phyloP scores from a whole-genome alignment of 257 asterid genomes.

The Forsythia viridissima region DNA sequence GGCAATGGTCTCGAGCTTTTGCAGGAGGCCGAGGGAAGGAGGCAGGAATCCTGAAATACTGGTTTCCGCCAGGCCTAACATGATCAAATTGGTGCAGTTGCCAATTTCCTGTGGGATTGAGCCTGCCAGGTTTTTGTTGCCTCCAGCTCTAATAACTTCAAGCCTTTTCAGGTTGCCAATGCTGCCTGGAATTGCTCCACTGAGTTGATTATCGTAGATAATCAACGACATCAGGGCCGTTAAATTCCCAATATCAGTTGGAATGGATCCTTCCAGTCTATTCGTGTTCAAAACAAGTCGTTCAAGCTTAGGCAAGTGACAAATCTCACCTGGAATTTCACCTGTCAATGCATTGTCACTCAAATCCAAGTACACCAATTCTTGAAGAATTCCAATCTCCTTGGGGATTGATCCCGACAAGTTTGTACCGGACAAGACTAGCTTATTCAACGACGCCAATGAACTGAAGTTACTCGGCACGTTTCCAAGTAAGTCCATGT shows the following conservation, averaged over 20 bases:
- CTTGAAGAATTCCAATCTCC: constrained; percentile 42
- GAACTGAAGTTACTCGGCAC: constrained; percentile 50
- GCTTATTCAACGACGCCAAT: constrained; percentile 37
- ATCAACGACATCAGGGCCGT: constrained; percentile 42
- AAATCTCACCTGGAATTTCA: constrained; percentile 52
- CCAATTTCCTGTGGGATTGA: constrained; percentile 67
- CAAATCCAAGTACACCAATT: constrained; percentile 48
- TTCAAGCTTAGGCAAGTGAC: constrained; percentile 44
- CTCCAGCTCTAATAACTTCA: constrained; percentile 66
- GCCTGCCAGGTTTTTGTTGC: constrained; percentile 73
- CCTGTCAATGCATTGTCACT: constrained; percentile 68
- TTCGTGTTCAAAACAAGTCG: constrained; percentile 55
- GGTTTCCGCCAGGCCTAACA: constrained; percentile 74
- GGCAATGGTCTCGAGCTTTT: constrained; percentile 59
- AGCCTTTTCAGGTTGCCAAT: constrained; percentile 59
- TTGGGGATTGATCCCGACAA: constrained; percentile 61
- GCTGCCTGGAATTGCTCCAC: constrained; percentile 54
- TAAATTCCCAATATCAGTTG: constrained; percentile 53
- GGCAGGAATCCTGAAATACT: constrained; percentile 76
- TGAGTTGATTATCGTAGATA: constrained; percentile 62
- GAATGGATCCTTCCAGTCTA: constrained; percentile 54
- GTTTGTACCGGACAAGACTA: constrained; percentile 60
- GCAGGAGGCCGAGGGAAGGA: constrained; percentile 53
- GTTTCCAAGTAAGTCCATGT: constrained; percentile 57
- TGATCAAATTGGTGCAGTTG: constrained; percentile 49